Percentiles rank a stretch among this genome's conserved stretches.
Evolutionary conservation across 176 grass and related monocot species (phyloP).

Genomic region (Avena atlantica): DNA sequence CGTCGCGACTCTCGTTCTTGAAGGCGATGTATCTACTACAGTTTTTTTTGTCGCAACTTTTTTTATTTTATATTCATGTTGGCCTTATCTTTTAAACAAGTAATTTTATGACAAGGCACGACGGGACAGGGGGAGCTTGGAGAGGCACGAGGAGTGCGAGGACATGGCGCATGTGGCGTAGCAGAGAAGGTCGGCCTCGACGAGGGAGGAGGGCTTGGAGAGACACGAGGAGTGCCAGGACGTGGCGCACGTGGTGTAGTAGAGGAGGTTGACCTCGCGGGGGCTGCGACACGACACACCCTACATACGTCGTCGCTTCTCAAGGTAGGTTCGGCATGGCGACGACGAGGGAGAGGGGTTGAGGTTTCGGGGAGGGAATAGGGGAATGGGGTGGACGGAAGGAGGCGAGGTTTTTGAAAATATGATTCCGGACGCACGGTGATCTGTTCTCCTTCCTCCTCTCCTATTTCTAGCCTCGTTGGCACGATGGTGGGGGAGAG

Average conservation of each 20-base stretch:
- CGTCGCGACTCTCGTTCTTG: too few species aligned
- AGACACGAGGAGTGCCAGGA: conserved; percentile 88
- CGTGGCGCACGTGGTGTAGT: conserved; percentile 73
- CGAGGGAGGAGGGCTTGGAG: conserved; percentile 45
- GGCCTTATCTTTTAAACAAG: too few species aligned
- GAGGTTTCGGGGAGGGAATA: conserved; percentile 25
- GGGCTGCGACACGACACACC: conserved; percentile 52
- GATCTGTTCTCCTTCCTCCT: too few species aligned
- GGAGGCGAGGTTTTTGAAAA: conserved; percentile 42
- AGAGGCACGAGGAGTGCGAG: conserved; percentile 81
- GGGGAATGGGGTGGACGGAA: background rate
- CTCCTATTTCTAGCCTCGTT: too few species aligned
- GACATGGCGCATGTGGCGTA: conserved; percentile 80
- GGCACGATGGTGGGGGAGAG: too few species aligned
- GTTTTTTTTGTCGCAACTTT: too few species aligned
- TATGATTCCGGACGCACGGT: too few species aligned
- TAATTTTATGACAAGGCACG: too few species aligned
- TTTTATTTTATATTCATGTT: too few species aligned
- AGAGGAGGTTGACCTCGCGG: conserved; percentile 54
- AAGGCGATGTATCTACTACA: too few species aligned
- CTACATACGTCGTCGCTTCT: conserved; percentile 88
- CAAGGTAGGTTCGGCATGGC: conserved; percentile 68
- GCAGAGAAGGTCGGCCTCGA: conserved; percentile 54
- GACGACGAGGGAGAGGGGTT: conserved; percentile 17
- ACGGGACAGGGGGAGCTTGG: conserved; percentile 26